Conservation (phyloP, 805 yeast genomes). For the Komagataella ulmi region DNA sequence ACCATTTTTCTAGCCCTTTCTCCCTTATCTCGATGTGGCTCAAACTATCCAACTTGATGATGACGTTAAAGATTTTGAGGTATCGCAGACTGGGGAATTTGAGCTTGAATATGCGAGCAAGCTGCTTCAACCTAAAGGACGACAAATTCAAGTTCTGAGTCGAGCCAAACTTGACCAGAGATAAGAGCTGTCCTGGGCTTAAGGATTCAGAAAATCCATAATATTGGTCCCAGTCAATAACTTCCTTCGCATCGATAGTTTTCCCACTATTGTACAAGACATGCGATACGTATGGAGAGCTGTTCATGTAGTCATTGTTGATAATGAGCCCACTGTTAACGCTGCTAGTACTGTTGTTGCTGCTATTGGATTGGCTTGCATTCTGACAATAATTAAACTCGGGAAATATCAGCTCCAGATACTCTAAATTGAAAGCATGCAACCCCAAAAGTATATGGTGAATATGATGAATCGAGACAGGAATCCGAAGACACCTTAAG, state of each 20-base stretch:
- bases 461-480: constrained; percentile 4
- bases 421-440: constrained; percentile 4
- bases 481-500: constrained; percentile 9
- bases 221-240: background rate
- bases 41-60: background rate
- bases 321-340: background rate
- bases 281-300: background rate
- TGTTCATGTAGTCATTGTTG: background rate
- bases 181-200: background rate
- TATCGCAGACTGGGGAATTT: background rate
- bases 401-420: constrained; percentile 9
- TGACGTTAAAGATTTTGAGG: background rate
- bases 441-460: constrained; percentile 4
- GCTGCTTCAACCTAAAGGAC: background rate
- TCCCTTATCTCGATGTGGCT: background rate
- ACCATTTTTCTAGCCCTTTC: background rate
- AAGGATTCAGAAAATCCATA: background rate
- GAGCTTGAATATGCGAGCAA: background rate
- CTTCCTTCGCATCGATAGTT: background rate
- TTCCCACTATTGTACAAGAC: background rate
- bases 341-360: background rate
- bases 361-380: background rate
- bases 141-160: background rate
- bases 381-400: constrained; percentile 6
- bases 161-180: background rate